Evolutionary conservation across 371 early-diverging fungal genomes (phyloP), one percentile per base, ranked within the genome.

Genomic region (Capillidium rhysosporum): DNA sequence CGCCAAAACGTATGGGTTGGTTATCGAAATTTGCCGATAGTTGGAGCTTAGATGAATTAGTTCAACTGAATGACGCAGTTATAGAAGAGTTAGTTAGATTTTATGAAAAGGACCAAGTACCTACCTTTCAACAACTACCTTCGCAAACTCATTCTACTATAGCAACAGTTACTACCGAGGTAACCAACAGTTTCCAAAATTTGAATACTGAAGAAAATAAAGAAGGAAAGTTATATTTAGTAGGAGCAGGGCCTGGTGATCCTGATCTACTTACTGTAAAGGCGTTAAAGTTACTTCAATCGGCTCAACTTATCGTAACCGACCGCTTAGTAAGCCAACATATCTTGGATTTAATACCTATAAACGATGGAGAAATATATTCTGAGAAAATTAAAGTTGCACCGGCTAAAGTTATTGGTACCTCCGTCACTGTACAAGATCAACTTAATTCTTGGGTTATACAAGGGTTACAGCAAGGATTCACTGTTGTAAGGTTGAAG

Each of bases 211-310:
- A 54, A 59, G 30, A 30, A 55, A 26, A 18, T 21, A 31, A 43
- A 38, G 43, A n/a, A 43, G 21, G 71, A 16, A 57, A 63, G 49
- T 61, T 88, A 21, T 65, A 71, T 5, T 68, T 92, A 30, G 82
- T 88, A 21, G 92, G 92, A 1, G 89, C 84, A 12, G 92, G 92
- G 0, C 86, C 89, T 1, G 91, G 92, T 28, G 77, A 83, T 55
- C 85, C 89, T 0, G 81, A 77, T 31, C 65, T 86, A 31, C 59
- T 87, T 49, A 88, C 92, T 0, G 64, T 82, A 46, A 72, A 71
- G 43, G 91, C 88, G 7, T 65, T 69, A 3, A 59, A 70, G 3
- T 64, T 70, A 16, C 53, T 91, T 25, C 61, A 65, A 21, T 65
- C 67, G 30, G 89, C 89, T 3, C 90, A 89, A 57, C 60, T 87